phyloP scores from a whole-genome alignment of 2,329 filamentous ascomycete genomes.

The Curvularia lunata region DNA sequence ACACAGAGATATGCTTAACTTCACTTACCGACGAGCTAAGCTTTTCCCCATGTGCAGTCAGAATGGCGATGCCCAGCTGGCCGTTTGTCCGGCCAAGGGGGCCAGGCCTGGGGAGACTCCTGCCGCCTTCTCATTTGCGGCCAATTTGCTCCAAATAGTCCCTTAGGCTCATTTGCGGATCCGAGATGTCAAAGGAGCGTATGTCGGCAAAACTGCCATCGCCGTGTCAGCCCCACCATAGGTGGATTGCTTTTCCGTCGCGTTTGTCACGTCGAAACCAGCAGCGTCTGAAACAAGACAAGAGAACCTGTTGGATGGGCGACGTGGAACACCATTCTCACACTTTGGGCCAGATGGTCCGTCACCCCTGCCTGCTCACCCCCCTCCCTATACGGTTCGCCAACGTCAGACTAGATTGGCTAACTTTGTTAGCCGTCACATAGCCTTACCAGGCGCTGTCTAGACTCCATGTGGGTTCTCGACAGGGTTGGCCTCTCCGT shows the following conservation, averaged over 20 bases:
- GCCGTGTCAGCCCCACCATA: not conserved
- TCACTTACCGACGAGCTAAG: constrained; percentile 15
- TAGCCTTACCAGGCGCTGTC: not conserved
- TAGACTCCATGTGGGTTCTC: constrained; percentile 1
- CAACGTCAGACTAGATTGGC: not conserved
- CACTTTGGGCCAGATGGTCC: not conserved
- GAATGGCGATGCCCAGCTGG: not conserved
- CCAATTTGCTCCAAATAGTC: not conserved
- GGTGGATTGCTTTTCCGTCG: constrained; percentile 3
- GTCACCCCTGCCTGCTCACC: not conserved
- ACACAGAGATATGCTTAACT: constrained; percentile 4
- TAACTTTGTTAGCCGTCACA: not conserved
- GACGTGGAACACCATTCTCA: not conserved
- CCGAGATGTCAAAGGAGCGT: not conserved
- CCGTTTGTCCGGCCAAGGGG: not conserved
- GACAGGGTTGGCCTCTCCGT: constrained; percentile 7
- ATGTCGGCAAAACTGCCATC: not conserved
- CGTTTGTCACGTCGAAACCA: not conserved
- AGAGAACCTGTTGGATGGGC: not conserved
- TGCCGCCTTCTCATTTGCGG: not conserved
- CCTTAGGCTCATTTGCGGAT: not conserved
- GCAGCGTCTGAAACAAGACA: not conserved
- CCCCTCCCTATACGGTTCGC: not conserved
- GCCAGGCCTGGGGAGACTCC: not conserved
- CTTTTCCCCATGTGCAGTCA: constrained; percentile 9